Evolutionary conservation across 306 rosid genomes (phyloP), one percentile per base, ranked within the genome.

Genomic region (Glycine soja): DNA sequence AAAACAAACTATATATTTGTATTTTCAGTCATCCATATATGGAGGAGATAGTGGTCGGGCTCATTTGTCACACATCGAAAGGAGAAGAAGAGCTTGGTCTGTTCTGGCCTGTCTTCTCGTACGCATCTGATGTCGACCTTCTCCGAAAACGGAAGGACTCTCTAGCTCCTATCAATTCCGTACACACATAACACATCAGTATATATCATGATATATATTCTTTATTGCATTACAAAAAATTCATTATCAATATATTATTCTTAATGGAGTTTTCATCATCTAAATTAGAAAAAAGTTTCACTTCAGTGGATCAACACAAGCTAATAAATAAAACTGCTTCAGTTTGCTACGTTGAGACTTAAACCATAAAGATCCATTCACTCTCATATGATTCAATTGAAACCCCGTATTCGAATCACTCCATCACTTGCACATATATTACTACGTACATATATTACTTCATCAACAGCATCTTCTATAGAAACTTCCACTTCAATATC

Each of bases 101-200:
- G 83, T 53, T 86, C 46, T 79, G 59, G 72, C 83, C 80, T 51
- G 86, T 73, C 91, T 93, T 93, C 88, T 90, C 90, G 75, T 64
- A 87, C 2, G 92, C 91, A 58, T 91, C 98, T 32, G 99, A 91
- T 14, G 91, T 48, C 38, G 98, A 95, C 93, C 85, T 89, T 76
- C 98, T 89, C 4, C 97, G 84, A 77, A 93, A 91, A 14, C 97
- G 94, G 69, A 91, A 90, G 32, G 97, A 67, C 65, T 93, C 97
- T 82, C 91, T 95, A 63, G 84, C 86, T 64, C 97, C 99, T 81
- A 48, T n/a, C 4, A 51, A 77, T 12, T 9, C 0, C 5, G 5
- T 38, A 38, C 59, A 45, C 10, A 38, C 10, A 40, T 12, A 30
- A 1, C 2, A 19, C 10, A 47, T 8, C 4, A 38, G 43, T 4